Percentiles rank a stretch among this genome's conserved stretches.
Evolutionary conservation across 768 basidiomycete species (phyloP).

Genomic region (Agaricus sinodeliciosus): DNA sequence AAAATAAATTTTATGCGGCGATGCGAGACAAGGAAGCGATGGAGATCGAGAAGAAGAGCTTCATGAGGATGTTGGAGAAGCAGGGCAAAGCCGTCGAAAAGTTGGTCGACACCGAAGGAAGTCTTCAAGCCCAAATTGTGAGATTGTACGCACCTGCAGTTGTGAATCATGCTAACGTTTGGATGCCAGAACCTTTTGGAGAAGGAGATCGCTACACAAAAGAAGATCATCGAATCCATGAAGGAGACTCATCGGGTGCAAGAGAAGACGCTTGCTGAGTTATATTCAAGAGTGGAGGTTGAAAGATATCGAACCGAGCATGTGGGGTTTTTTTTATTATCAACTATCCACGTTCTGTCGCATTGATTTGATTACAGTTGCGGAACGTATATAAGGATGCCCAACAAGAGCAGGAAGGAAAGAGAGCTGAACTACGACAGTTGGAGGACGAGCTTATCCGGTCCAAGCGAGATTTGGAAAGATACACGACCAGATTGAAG

Average conservation of each 20-base stretch:
- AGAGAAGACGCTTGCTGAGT: conserved; percentile 26
- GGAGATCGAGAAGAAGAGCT: conserved; percentile 66
- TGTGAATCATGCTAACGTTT: background rate
- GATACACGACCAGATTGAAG: conserved; percentile 1
- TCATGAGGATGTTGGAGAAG: conserved; percentile 42
- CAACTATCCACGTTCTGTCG: background rate
- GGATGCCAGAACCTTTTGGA: conserved; percentile 25
- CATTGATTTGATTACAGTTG: conserved; percentile 1
- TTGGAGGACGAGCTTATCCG: conserved; percentile 44
- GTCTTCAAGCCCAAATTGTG: conserved; percentile 53
- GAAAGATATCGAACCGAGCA: conserved; percentile 34
- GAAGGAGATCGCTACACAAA: conserved; percentile 32
- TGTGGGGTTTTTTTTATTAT: conserved; percentile 24
- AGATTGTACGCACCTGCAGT: conserved; percentile 15
- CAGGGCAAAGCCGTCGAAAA: conserved; percentile 56
- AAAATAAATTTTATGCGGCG: conserved; percentile 88
- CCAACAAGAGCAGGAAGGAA: conserved; percentile 23
- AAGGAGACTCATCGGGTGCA: conserved; percentile 21
- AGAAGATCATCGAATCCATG: conserved; percentile 21
- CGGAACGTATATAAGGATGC: conserved; percentile 24
- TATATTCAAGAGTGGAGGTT: conserved; percentile 25
- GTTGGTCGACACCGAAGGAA: conserved; percentile 56
- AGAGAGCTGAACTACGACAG: conserved; percentile 30
- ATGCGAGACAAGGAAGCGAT: conserved; percentile 86
- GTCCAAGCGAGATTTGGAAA: conserved; percentile 30